phyloP scores from a whole-genome alignment of 441 rosid species.

The Melastoma candidum region DNA sequence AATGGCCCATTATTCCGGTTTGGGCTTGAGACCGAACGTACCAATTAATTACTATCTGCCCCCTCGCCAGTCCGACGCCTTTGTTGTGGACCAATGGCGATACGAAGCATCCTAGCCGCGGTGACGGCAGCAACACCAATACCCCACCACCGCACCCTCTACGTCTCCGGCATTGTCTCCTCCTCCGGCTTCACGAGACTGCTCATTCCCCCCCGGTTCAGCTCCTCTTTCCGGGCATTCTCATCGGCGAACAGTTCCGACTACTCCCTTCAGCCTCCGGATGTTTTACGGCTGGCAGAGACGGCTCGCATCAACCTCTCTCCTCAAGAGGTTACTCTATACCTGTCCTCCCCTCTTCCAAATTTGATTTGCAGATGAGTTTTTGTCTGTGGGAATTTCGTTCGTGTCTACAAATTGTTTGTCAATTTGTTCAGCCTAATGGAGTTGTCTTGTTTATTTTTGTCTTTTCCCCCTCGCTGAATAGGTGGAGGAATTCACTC shows the following conservation, averaged over 20 bases:
- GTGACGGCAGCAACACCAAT: conserved; percentile 7
- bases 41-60: no score
- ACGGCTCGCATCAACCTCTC: conserved; percentile 75
- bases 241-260: conserved; percentile 14
- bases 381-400: no score
- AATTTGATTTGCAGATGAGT: no score
- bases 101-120: no score
- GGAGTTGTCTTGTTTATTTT: background rate
- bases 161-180: background rate
- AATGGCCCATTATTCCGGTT: no score
- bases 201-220: background rate
- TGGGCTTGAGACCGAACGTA: no score
- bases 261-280: conserved; percentile 47
- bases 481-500: conserved; percentile 54
- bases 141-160: conserved; percentile 5
- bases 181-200: conserved; percentile 6
- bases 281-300: conserved; percentile 53
- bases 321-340: conserved; percentile 36
- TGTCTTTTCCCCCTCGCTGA: background rate
- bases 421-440: background rate
- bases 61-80: no score
- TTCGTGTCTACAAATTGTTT: background rate
- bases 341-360: no score
- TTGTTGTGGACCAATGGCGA: no score
- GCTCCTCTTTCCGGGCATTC: conserved; percentile 9